These are phyloP conservation scores for Talaromyces islandicus DNA, from an alignment of 2,329 filamentous ascomycete genomes.

Conservation along the genomic window DNA sequence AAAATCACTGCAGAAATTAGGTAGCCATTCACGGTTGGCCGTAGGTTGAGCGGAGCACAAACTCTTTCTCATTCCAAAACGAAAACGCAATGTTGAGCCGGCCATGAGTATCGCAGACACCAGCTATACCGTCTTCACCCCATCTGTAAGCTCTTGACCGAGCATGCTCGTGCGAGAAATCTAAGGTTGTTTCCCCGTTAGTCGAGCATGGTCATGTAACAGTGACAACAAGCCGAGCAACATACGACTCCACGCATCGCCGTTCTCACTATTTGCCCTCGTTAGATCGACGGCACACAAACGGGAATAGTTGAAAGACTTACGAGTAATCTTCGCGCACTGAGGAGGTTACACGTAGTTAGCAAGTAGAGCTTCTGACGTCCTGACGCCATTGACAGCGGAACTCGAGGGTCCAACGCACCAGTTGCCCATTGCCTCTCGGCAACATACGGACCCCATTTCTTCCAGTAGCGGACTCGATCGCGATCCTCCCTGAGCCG, in stretches of 20 bases:
- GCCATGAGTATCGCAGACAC: conserved; percentile 89
- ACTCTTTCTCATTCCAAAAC: conserved; percentile 99
- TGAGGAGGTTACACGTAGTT: conserved; percentile 22
- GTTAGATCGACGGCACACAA: neutral
- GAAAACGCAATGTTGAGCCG: conserved; percentile 89
- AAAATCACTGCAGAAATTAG: conserved; percentile 58
- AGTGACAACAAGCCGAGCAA: neutral
- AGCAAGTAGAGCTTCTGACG: neutral
- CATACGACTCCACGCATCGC: conserved; percentile 89
- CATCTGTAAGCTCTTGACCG: conserved; percentile 84
- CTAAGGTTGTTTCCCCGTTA: conserved; percentile 38
- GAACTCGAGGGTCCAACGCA: conserved; percentile 35
- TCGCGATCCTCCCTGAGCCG: conserved; percentile 80
- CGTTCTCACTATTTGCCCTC: conserved; percentile 55
- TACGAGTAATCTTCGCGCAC: conserved; percentile 87
- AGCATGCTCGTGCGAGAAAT: conserved; percentile 91
- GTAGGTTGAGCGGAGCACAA: conserved; percentile 25
- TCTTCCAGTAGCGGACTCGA: conserved; percentile 91
- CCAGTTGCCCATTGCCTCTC: conserved; percentile 95
- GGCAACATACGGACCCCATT: conserved; percentile 90
- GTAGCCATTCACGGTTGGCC: conserved; percentile 8
- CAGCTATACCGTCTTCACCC: conserved; percentile 96
- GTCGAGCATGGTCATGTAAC: conserved; percentile 3
- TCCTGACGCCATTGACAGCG: neutral
- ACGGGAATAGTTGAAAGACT: conserved; percentile 25